A percentile compares a stretch with the other conserved stretches of the same genome.
Conservation (phyloP, 352 stramenopile genomes). For the Phytophthora niederhauseri region DNA sequence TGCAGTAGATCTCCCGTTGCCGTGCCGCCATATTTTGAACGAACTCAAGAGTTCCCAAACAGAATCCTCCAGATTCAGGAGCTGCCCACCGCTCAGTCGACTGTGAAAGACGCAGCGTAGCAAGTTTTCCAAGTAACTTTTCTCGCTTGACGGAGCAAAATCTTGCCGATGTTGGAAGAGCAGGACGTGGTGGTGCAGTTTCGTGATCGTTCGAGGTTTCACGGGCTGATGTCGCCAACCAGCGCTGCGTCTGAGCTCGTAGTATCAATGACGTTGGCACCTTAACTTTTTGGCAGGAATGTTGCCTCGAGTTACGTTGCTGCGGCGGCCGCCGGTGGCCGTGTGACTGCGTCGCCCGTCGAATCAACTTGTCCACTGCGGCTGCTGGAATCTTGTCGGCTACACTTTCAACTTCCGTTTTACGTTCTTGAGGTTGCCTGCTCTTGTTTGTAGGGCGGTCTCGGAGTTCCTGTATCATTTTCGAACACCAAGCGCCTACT, state of each 20-base stretch:
- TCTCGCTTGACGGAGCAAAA: constrained; percentile 41
- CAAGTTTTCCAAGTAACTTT: constrained; percentile 31
- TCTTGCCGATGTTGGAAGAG: neutral
- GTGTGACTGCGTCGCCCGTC: constrained; percentile 2
- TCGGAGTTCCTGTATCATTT: constrained; percentile 13
- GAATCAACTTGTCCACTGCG: constrained; percentile 19
- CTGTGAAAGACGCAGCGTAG: constrained; percentile 24
- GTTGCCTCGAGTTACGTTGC: neutral
- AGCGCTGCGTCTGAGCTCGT: constrained; percentile 23
- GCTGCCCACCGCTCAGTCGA: constrained; percentile 6
- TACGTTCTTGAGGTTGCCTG: neutral
- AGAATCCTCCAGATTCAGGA: constrained; percentile 4
- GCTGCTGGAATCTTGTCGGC: constrained; percentile 4
- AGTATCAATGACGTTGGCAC: constrained; percentile 22
- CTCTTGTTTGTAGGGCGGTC: neutral
- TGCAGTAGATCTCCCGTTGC: constrained; percentile 17
- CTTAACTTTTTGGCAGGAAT: constrained; percentile 6
- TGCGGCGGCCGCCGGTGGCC: neutral
- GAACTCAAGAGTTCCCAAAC: constrained; percentile 22
- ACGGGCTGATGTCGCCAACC: constrained; percentile 15
- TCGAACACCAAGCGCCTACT: constrained; percentile 20
- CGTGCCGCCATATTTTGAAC: constrained; percentile 10
- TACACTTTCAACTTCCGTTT: neutral
- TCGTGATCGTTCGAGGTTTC: neutral
- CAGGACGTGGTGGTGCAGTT: neutral